Percentiles rank a stretch among this genome's conserved stretches.
Evolutionary conservation across 257 asterid genomes (phyloP).

Genomic region (Penstemon eatonii): DNA sequence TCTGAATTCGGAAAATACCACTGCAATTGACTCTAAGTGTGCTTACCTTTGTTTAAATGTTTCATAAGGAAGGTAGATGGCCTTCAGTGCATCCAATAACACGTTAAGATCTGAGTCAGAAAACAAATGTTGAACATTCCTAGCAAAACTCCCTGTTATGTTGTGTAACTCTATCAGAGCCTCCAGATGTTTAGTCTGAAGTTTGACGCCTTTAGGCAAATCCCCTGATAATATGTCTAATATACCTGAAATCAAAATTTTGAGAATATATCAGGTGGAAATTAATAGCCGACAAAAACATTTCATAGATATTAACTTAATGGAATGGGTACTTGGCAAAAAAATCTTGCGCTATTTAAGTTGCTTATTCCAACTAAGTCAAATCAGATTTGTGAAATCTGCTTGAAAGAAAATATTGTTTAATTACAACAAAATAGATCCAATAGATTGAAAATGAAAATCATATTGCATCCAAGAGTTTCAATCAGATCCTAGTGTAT

Average conservation of each 20-base stretch:
- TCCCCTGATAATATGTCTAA: conserved; percentile 90
- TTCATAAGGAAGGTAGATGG: conserved; percentile 84
- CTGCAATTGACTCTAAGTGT: conserved; percentile 10
- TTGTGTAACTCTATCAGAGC: conserved; percentile 87
- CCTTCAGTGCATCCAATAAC: conserved; percentile 75
- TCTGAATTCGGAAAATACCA: background rate
- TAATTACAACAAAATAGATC: background rate
- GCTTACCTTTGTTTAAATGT: conserved; percentile 81
- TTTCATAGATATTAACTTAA: background rate
- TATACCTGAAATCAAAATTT: conserved; percentile 62
- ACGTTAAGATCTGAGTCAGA: conserved; percentile 73
- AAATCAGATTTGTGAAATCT: background rate
- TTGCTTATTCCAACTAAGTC: background rate
- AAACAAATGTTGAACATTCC: conserved; percentile 85
- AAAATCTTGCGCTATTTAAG: background rate
- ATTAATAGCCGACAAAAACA: conserved; percentile 18
- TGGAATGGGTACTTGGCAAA: background rate
- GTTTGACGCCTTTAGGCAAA: conserved; percentile 79
- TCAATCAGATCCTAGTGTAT: background rate
- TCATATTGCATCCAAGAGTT: background rate
- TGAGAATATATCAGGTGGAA: conserved; percentile 6
- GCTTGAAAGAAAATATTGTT: background rate
- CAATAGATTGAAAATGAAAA: background rate
- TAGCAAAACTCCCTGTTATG: conserved; percentile 80
- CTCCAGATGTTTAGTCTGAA: conserved; percentile 84